Evolutionary conservation across 305 asterid genomes (phyloP), one percentile per base, ranked within the genome.

Genomic region (Plantago lanceolata): DNA sequence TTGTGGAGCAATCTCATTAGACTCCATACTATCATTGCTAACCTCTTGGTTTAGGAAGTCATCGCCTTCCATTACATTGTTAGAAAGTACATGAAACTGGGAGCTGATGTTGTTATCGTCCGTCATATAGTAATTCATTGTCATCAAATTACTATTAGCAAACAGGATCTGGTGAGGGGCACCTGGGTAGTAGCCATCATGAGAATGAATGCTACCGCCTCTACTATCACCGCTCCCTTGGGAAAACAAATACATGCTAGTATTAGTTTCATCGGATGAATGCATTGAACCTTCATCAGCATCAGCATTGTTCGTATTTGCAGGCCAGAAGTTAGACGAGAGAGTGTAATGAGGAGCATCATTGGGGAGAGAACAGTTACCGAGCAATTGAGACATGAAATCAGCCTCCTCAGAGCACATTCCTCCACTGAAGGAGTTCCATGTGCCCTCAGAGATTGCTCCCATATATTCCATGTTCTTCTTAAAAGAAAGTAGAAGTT

Each of bases 361-460:
- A 44, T 50, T 69, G 33, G 89, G 93, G 51, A 73, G 61, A 0
- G 85, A 75, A 53, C 61, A 71, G 61, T 59, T 80, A 17, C 76
- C 81, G 13, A 85, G 77, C 73, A 85, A 63, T 48, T 79, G 85
- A 5, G 83, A 76, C 89, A 82, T 81, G 84, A 85, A 85, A 61
- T 81, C 86, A 20, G 82, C 84, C 43, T 84, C 90, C 31, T 81
- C 86, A 0, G 76, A 60, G 65, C 74, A 75, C 66, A 73, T 59
- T 58, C 80, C 84, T 63, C 80, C 84, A 45, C 53, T 66, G 68
- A 71, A 80, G 57, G 77, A 61, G 77, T 59, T 75, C 89, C 86
- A 83, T 59, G 74, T 79, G 14, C 73, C 79, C 72, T 75, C 82
- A 63, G 64, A 64, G 17, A 75, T 66, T 56, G 78, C 59, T 64